Evolutionary conservation across 495 filamentous ascomycete species (phyloP).

Genomic region (Neurospora tetrasperma): DNA sequence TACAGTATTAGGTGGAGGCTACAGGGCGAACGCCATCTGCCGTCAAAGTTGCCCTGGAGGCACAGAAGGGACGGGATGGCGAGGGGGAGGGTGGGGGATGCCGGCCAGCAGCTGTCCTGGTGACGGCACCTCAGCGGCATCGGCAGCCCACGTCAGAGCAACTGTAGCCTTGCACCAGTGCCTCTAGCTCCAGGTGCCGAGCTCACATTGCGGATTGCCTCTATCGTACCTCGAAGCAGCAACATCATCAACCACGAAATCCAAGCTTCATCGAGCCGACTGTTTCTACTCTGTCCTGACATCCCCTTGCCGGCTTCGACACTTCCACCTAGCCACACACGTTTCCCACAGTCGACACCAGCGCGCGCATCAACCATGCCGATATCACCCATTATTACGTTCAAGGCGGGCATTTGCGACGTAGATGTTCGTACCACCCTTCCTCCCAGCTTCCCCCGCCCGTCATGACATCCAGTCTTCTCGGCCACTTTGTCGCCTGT

Average conservation of each 20-base stretch:
- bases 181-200: not conserved
- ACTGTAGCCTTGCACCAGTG: not conserved
- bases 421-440: slow-evolving; percentile 54
- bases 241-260: not conserved
- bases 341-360: not conserved
- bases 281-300: not conserved
- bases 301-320: not conserved
- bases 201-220: not conserved
- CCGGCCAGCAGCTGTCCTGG: not conserved
- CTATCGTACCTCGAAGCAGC: not conserved
- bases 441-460: not conserved
- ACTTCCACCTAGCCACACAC: not conserved
- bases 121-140: not conserved
- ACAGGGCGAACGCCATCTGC: not conserved
- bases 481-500: not conserved
- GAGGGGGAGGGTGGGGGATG: not conserved
- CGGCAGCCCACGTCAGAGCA: not conserved
- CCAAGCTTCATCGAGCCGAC: not conserved
- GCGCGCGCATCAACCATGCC: slow-evolving; percentile 47
- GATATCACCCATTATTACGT: slow-evolving; percentile 77
- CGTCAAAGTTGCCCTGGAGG: not conserved
- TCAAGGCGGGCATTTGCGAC: slow-evolving; percentile 92
- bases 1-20: not conserved
- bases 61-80: not conserved
- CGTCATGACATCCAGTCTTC: not conserved